Evolutionary conservation across 2,329 filamentous ascomycete species (phyloP).

Genomic region (Fusarium nematophilum): DNA sequence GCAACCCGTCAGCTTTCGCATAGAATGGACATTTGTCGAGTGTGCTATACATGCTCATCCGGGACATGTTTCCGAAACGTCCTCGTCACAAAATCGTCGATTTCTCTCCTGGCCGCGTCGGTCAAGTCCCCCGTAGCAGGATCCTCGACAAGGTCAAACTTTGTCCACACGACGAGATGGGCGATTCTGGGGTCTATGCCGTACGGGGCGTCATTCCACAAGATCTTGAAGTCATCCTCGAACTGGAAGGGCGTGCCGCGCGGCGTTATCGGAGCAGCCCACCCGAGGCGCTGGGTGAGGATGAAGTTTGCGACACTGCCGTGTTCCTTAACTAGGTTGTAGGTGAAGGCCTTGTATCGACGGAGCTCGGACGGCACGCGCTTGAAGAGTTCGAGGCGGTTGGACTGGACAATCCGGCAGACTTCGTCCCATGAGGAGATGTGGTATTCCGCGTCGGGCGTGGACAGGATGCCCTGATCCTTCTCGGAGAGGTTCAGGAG

Average conservation of each 20-base stretch:
- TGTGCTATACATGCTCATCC: conserved; percentile 58
- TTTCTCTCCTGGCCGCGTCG: conserved; percentile 67
- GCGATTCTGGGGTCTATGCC: conserved; percentile 81
- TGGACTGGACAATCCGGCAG: conserved; percentile 67
- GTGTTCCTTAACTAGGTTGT: conserved; percentile 71
- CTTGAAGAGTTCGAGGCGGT: conserved; percentile 81
- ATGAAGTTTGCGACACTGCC: conserved; percentile 85
- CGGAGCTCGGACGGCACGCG: conserved; percentile 81
- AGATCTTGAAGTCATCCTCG: conserved; percentile 73
- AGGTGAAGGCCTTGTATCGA: conserved; percentile 79
- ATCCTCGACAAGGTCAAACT: conserved; percentile 82
- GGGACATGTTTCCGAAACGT: conserved; percentile 70
- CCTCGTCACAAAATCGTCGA: conserved; percentile 76
- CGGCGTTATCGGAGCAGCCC: conserved; percentile 62
- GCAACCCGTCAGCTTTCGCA: conserved; percentile 5
- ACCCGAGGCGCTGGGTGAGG: conserved; percentile 74
- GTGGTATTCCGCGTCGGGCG: conserved; percentile 73
- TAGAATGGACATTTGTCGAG: neutral
- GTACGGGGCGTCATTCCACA: conserved; percentile 96
- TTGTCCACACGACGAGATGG: conserved; percentile 93
- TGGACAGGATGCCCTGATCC: conserved; percentile 76
- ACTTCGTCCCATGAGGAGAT: conserved; percentile 78
- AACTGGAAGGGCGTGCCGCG: conserved; percentile 55
- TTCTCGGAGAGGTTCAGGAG: conserved; percentile 73
- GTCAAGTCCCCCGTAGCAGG: conserved; percentile 74